Conservation (phyloP, 1,284 basidiomycete genomes). For the Coriolopsis trogii region DNA sequence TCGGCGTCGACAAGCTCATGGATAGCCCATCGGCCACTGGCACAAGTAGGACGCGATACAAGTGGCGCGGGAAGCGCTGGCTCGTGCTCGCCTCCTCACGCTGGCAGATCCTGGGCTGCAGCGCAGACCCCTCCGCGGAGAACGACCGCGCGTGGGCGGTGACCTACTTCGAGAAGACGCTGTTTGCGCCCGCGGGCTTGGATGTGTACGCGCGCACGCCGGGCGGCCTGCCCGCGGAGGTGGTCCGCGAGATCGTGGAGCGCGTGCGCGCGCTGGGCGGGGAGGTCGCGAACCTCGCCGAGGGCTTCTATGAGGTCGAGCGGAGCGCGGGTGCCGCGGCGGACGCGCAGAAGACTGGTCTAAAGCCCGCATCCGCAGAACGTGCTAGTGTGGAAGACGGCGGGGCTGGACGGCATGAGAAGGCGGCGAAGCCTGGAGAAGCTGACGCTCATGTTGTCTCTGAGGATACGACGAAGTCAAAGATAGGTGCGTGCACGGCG, state of each 20-base stretch:
- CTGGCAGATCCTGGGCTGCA: conserved; percentile 52
- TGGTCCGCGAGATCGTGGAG: conserved; percentile 27
- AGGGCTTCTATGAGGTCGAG: conserved; percentile 26
- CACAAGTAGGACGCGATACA: conserved; percentile 43
- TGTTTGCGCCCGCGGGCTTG: conserved; percentile 54
- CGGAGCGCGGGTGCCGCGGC: conserved; percentile 12
- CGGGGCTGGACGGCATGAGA: not conserved
- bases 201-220: conserved; percentile 47
- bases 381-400: not conserved
- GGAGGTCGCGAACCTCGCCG: conserved; percentile 22
- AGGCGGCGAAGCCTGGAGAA: not conserved
- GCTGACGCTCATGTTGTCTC: not conserved
- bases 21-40: not conserved
- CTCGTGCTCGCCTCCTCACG: conserved; percentile 45
- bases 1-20: conserved; percentile 40
- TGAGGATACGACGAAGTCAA: not conserved
- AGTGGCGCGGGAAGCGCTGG: conserved; percentile 49
- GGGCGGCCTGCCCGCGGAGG: conserved; percentile 25
- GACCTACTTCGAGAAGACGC: conserved; percentile 52
- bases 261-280: conserved; percentile 21
- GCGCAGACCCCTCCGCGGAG: conserved; percentile 24
- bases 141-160: conserved; percentile 42
- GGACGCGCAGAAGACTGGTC: not conserved
- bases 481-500: not conserved
- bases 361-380: not conserved